phyloP scores from a whole-genome alignment of 164 flowering plant genomes.

The Taxillus chinensis region DNA sequence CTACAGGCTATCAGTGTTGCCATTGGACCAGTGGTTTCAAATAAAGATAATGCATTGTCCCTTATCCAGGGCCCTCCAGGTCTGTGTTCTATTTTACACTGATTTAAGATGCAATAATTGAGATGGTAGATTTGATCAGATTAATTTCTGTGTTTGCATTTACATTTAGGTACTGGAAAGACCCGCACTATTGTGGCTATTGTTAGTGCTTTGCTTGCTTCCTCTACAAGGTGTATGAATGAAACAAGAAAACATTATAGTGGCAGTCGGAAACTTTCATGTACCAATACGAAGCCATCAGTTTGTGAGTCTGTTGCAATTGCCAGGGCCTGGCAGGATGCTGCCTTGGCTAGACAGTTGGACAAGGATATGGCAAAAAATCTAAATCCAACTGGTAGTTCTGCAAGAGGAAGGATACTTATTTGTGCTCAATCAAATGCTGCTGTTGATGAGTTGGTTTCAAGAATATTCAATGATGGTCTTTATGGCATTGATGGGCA shows the following conservation, averaged over 20 bases:
- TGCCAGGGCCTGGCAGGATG: conserved; percentile 97
- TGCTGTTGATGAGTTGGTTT: conserved; percentile 92
- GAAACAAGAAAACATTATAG: conserved; percentile 8
- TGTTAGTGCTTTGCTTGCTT: conserved; percentile 72
- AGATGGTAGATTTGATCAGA: neutral
- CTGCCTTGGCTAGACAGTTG: conserved; percentile 76
- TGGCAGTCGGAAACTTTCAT: conserved; percentile 15
- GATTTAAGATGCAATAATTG: neutral
- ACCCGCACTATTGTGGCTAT: conserved; percentile 89
- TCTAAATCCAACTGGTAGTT: conserved; percentile 24
- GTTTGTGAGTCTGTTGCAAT: conserved; percentile 57
- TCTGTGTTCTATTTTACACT: conserved; percentile 11
- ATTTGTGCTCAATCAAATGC: conserved; percentile 99
- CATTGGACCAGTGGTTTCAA: conserved; percentile 30
- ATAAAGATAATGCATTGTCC: conserved; percentile 46
- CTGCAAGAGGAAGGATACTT: conserved; percentile 60
- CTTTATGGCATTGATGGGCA: conserved; percentile 72
- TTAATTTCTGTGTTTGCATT: neutral
- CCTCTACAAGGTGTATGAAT: conserved; percentile 20
- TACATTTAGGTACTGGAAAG: conserved; percentile 84
- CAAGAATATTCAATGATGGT: conserved; percentile 72
- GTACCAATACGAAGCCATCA: conserved; percentile 22
- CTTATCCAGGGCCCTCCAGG: conserved; percentile 99
- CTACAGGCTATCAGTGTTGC: conserved; percentile 68
- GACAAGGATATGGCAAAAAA: conserved; percentile 35